phyloP scores from a whole-genome alignment of 805 yeast genomes.

The Schwanniomyces occidentalis region DNA sequence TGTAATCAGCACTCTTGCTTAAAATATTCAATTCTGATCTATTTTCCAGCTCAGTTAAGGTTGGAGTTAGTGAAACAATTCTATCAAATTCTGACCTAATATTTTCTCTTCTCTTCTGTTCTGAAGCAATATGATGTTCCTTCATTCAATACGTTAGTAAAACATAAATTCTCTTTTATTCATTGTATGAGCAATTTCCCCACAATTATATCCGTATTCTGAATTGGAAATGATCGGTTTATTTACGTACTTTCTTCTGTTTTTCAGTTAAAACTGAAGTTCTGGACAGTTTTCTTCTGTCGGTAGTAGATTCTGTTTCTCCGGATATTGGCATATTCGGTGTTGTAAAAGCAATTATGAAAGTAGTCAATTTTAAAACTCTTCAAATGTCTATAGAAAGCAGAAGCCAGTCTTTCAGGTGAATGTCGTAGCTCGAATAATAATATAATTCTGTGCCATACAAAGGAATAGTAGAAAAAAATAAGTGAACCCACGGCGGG shows the following conservation, averaged over 20 bases:
- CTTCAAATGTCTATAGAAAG: no score
- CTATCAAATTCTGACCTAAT: slow-evolving; percentile 80
- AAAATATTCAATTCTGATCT: slow-evolving; percentile 79
- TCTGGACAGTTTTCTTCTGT: slow-evolving; percentile 21
- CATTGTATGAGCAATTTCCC: no score
- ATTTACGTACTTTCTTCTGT: slow-evolving; percentile 32
- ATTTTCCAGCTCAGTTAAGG: slow-evolving; percentile 63
- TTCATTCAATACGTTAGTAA: slow-evolving; percentile 33
- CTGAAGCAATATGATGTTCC: slow-evolving; percentile 82
- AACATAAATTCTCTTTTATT: no score
- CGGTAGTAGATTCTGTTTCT: no score
- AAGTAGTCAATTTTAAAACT: no score
- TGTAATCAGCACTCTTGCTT: slow-evolving; percentile 59
- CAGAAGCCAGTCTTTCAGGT: no score
- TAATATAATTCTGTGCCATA: no score
- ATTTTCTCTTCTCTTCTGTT: slow-evolving; percentile 82
- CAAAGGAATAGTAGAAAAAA: no score
- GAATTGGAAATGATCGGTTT: no score
- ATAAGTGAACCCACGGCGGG: slow-evolving; percentile 42
- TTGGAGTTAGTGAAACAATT: slow-evolving; percentile 75
- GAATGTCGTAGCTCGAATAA: neutral
- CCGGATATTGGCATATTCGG: no score
- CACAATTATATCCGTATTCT: no score
- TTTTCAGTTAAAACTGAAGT: slow-evolving; percentile 34
- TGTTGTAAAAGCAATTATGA: no score